Evolutionary conservation across 495 filamentous ascomycete genomes (phyloP).

Genomic region (Aspergillus conjunctus): DNA sequence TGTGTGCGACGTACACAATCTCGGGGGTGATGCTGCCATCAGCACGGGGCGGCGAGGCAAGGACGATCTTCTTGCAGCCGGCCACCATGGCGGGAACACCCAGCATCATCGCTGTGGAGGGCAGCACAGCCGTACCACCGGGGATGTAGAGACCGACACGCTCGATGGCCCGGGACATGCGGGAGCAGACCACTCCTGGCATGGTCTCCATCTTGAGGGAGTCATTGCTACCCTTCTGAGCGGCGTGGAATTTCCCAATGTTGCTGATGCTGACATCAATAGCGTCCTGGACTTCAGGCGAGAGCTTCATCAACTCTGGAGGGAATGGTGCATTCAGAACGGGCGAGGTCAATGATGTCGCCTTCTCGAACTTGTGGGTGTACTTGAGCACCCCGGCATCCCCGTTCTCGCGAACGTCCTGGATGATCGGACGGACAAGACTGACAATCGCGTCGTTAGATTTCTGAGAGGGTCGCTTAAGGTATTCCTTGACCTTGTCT

Average conservation of each 20-base stretch:
- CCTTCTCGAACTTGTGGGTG: slow-evolving; percentile 96
- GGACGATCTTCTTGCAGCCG: slow-evolving; percentile 91
- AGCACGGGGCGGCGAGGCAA: slow-evolving; percentile 86
- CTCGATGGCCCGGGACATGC: slow-evolving; percentile 91
- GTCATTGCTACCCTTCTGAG: slow-evolving; percentile 75
- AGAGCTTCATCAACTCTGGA: slow-evolving; percentile 77
- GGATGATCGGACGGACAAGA: slow-evolving; percentile 88
- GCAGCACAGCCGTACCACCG: slow-evolving; percentile 92
- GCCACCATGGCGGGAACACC: slow-evolving; percentile 97
- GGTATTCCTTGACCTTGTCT: slow-evolving; percentile 64
- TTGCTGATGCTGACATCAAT: slow-evolving; percentile 93
- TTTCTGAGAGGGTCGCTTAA: slow-evolving; percentile 88
- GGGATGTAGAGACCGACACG: slow-evolving; percentile 93
- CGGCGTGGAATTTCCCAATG: slow-evolving; percentile 89
- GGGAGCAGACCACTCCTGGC: slow-evolving; percentile 93
- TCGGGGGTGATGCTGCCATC: slow-evolving; percentile 94
- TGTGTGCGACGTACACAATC: slow-evolving; percentile 97
- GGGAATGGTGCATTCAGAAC: slow-evolving; percentile 89
- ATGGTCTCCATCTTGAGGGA: slow-evolving; percentile 88
- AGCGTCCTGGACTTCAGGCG: slow-evolving; percentile 80
- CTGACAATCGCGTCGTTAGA: slow-evolving; percentile 87
- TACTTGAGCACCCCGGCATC: slow-evolving; percentile 87
- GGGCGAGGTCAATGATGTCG: slow-evolving; percentile 82
- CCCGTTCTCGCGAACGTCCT: slow-evolving; percentile 75
- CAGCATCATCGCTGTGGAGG: slow-evolving; percentile 95